Base-by-base conservation (phyloP, 2,329 filamentous ascomycete genomes). In the Stachybotrys chartarum region DNA sequence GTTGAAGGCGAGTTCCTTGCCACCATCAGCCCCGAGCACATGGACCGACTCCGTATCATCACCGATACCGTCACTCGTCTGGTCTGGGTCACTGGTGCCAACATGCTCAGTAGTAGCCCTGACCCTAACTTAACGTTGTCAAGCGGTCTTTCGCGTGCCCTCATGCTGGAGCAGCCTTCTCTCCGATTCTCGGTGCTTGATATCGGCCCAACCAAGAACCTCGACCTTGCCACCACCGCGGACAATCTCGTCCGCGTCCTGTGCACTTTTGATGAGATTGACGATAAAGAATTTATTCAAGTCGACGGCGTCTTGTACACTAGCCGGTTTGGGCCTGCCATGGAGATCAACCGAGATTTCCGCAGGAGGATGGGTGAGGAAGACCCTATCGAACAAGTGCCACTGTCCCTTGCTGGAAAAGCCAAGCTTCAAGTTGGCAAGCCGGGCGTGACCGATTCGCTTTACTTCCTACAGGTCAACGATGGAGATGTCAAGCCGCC, bases 251-350 rank as follows among this genome's bases (percentile, higher is more conserved):
- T 24, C 14, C 16, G 18, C 18, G 53, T 31, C 10, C 46, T 54
- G 24, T n/a, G 24, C 12, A n/a, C 53, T 1, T 7, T 24, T 12
- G 32, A 45, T 10, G 53, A 18, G n/a, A 51, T 16, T 7, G 51
- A 47, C 35, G 55, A 57, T 30, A 39, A 17, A n/a, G 55, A 57
- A 30, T 57, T 52, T 50, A 54, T 57, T 32, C 31, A 52, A 17
- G 30, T 18, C 4, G 10, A 44, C n/a, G 16, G 32, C 6, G 6
- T 52, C 35, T 11, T 52, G 42, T 50, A 63, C 42, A 50, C 64
- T 30, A 68, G 65, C 32, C 59, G 66, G 1, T 67, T 60, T 32
- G 50, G 18, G 1, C 64, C 65, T 1, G 63, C 65, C 14, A 3
- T 39, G 0, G 14, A 50, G 2, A 44, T 63, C 12, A 68, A 68